Evolutionary conservation across 2,329 filamentous ascomycete genomes (phyloP).

Genomic region (Exophiala lecanii-corni): DNA sequence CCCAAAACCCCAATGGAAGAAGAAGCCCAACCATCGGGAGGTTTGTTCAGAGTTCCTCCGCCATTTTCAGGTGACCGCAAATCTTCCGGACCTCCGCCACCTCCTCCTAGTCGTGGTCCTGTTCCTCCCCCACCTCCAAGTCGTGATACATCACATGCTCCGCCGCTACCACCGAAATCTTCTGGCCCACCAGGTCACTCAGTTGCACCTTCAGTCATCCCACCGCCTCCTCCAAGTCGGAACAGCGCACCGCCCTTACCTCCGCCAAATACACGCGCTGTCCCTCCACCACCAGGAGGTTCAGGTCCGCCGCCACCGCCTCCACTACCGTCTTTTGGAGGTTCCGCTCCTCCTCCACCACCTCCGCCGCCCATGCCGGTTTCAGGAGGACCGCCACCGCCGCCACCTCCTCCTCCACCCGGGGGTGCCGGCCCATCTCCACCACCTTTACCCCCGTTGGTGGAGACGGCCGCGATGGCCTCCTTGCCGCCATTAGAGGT

Average conservation of each 20-base stretch:
- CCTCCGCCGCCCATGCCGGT: constrained; percentile 34
- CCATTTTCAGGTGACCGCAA: constrained; percentile 66
- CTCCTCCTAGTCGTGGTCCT: constrained; percentile 66
- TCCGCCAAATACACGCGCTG: constrained; percentile 51
- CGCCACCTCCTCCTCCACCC: constrained; percentile 38
- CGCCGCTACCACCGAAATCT: constrained; percentile 59
- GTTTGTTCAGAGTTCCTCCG: constrained; percentile 72
- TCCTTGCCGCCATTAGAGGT: constrained; percentile 48
- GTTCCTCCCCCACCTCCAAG: constrained; percentile 68
- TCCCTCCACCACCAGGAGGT: constrained; percentile 40
- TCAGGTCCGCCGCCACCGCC: constrained; percentile 39
- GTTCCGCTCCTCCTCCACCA: constrained; percentile 34
- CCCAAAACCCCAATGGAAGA: constrained; percentile 69
- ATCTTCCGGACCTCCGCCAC: constrained; percentile 63
- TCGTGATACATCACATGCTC: constrained; percentile 44
- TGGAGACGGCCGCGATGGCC: constrained; percentile 38
- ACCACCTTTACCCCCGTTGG: constrained; percentile 39
- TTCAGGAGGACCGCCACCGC: constrained; percentile 36
- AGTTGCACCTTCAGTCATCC: constrained; percentile 18
- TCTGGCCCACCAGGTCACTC: constrained; percentile 15
- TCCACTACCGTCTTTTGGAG: constrained; percentile 35
- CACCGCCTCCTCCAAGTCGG: constrained; percentile 45
- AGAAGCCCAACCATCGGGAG: constrained; percentile 40
- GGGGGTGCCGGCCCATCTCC: constrained; percentile 31
- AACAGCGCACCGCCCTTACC: constrained; percentile 48